Evolutionary conservation across 805 yeast genomes (phyloP).

Genomic region (Jamesozyma gamospora): DNA sequence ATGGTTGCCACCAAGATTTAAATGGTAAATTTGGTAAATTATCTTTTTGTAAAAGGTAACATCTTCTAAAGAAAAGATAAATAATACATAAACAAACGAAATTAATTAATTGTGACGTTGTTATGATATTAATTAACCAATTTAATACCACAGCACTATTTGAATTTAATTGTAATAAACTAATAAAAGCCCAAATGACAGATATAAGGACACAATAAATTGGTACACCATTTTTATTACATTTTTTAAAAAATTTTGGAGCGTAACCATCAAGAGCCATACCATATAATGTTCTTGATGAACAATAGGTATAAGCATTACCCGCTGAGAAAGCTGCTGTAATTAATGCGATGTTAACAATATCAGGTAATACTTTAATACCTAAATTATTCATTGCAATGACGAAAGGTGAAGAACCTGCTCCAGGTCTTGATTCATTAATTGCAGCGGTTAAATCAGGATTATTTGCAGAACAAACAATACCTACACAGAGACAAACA

Average conservation of each 20-base stretch:
- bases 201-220: conserved; percentile 44
- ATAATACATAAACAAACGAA: conserved; percentile 48
- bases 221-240: conserved; percentile 64
- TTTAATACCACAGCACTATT: conserved; percentile 53
- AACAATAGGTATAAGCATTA: conserved; percentile 66
- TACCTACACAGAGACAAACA: conserved; percentile 71
- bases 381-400: conserved; percentile 68
- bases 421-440: conserved; percentile 57
- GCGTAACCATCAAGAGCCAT: conserved; percentile 65
- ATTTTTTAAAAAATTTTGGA: conserved; percentile 52
- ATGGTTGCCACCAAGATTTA: conserved; percentile 52
- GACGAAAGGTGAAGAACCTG: conserved; percentile 72
- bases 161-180: conserved; percentile 53
- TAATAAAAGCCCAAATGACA: conserved; percentile 50
- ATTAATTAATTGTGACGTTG: conserved; percentile 58
- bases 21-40: conserved; percentile 34
- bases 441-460: conserved; percentile 49
- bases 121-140: conserved; percentile 65
- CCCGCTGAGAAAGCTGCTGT: conserved; percentile 78
- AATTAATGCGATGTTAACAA: conserved; percentile 69
- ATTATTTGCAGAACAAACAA: conserved; percentile 63
- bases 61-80: conserved; percentile 53
- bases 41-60: conserved; percentile 45
- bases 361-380: conserved; percentile 58
- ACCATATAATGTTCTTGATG: conserved; percentile 59